These are phyloP conservation scores for Detonula confervacea DNA, from an alignment of 352 stramenopile species.

Conservation along the genomic window DNA sequence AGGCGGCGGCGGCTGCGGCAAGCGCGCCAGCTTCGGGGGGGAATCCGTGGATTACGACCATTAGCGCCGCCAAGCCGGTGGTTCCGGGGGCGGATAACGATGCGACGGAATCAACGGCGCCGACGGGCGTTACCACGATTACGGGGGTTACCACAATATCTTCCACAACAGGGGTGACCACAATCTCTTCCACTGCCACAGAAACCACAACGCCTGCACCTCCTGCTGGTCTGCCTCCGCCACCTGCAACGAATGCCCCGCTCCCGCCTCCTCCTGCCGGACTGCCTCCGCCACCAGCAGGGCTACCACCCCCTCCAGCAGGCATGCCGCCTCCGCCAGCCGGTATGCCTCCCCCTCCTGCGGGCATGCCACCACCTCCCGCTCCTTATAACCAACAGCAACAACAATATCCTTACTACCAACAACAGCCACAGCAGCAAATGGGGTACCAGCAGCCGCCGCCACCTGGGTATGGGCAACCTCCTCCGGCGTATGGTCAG, in stretches of 20 bases:
- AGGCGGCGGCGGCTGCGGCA: background rate
- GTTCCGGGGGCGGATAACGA: background rate
- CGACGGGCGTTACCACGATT: no score
- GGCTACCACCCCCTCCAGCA: conserved; percentile 21
- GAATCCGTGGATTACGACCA: conserved; percentile 32
- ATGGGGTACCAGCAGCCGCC: conserved; percentile 13
- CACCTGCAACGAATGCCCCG: conserved; percentile 11
- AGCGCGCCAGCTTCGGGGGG: background rate
- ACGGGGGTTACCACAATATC: no score
- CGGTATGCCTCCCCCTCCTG: conserved; percentile 27
- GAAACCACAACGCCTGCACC: background rate
- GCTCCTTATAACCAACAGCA: conserved; percentile 1
- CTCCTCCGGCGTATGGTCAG: conserved; percentile 10
- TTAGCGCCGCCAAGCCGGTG: conserved; percentile 19
- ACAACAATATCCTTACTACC: conserved; percentile 19
- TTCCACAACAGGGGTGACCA: conserved; percentile 18
- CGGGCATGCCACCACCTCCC: conserved; percentile 41
- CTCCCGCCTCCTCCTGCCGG: conserved; percentile 2
- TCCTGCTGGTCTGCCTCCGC: conserved; percentile 4
- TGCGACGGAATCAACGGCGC: background rate
- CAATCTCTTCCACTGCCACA: conserved; percentile 1
- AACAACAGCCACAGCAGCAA: conserved; percentile 42
- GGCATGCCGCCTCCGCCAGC: conserved; percentile 13
- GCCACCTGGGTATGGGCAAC: conserved; percentile 17
- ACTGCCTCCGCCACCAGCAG: conserved; percentile 17